phyloP scores from a whole-genome alignment of 2,329 filamentous ascomycete species.

The Dothideomycetes sp. region DNA sequence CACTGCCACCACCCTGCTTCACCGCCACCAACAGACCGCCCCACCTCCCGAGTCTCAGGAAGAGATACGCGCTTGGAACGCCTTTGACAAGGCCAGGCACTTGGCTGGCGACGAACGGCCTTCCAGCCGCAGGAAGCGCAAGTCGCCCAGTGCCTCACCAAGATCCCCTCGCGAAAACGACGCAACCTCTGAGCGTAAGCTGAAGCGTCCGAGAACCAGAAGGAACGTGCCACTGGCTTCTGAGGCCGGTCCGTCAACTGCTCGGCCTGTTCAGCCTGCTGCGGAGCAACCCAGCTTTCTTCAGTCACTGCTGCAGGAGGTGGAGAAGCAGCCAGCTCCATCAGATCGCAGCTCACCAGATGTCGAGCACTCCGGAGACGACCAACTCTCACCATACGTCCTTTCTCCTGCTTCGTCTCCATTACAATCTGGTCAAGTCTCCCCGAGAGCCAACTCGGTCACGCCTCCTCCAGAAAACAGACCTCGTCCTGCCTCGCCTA shows the following conservation, averaged over 20 bases:
- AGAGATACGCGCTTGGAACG: slow-evolving; percentile 78
- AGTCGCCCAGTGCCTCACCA: slow-evolving; percentile 64
- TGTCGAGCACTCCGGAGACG: slow-evolving; percentile 17
- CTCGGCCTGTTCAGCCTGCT: slow-evolving; percentile 17
- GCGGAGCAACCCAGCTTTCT: slow-evolving; percentile 64
- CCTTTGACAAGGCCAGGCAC: slow-evolving; percentile 74
- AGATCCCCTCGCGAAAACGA: slow-evolving; percentile 42
- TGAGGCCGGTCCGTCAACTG: slow-evolving; percentile 19
- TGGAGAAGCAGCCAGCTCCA: slow-evolving; percentile 48
- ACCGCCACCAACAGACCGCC: slow-evolving; percentile 18
- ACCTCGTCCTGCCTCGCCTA: slow-evolving; percentile 53
- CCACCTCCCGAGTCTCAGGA: slow-evolving; percentile 49
- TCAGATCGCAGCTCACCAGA: slow-evolving; percentile 23
- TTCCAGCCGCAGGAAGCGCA: slow-evolving; percentile 54
- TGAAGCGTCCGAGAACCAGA: slow-evolving; percentile 78
- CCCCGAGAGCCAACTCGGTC: slow-evolving; percentile 54
- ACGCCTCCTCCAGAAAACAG: slow-evolving; percentile 58
- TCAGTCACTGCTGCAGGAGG: slow-evolving; percentile 76
- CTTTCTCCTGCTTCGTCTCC: slow-evolving; percentile 61
- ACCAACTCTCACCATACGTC: slow-evolving; percentile 28
- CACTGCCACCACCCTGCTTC: slow-evolving; percentile 47
- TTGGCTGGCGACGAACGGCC: slow-evolving; percentile 41
- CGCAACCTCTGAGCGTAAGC: slow-evolving; percentile 62
- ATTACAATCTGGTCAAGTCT: slow-evolving; percentile 51
- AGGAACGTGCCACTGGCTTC: slow-evolving; percentile 42